Evolutionary conservation across 768 basidiomycete genomes (phyloP), one percentile per base, ranked within the genome.

Genomic region (Macrolepiota dolichaula): DNA sequence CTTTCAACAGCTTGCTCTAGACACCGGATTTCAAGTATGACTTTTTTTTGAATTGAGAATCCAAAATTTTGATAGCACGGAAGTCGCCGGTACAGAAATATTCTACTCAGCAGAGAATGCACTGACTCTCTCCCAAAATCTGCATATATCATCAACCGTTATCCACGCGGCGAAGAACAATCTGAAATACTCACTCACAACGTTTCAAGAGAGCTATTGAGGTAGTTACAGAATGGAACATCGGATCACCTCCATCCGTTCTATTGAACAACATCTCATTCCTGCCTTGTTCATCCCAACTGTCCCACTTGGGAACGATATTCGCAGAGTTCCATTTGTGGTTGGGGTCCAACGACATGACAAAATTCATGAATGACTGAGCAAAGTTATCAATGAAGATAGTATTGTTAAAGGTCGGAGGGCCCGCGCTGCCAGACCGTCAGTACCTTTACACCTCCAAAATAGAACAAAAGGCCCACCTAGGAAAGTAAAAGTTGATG

Each of bases 181-280:
- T 11, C 9, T n/a, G 12, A 1, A 32, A 19, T 47, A 60, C 59
- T 46, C 51, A 60, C 59, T 53, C 52, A 52, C 59, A 60, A 47
- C 52, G 52, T 3, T 46, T 19, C 44, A 60, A 35, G 22, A 54
- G 52, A 25, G 25, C 42, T 2, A 12, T 13, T 0, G 42, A 29
- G 29, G 59, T 60, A n/a, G 42, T 13, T 17, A 47, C 29, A 22
- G 59, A 13, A 15, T 13, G 51, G 29, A 60, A 60, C n/a, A 54
- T 52, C 67, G 1, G 79, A 69, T 22, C 59, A n/a, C 66, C 69
- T 0, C 63, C 64, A 10, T 50, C 71, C 1, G 78, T 79, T 51
- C 67, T 58, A 61, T 81, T 83, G 66, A 82, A 84, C 7, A 81
- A 57, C 78, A 84, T 81, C 67, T 83, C 81, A 1, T 57, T 61